Evolutionary conservation across 176 grass and related monocot species (phyloP), one percentile per base, ranked within the genome.

Genomic region (Rhynchospora breviuscula): DNA sequence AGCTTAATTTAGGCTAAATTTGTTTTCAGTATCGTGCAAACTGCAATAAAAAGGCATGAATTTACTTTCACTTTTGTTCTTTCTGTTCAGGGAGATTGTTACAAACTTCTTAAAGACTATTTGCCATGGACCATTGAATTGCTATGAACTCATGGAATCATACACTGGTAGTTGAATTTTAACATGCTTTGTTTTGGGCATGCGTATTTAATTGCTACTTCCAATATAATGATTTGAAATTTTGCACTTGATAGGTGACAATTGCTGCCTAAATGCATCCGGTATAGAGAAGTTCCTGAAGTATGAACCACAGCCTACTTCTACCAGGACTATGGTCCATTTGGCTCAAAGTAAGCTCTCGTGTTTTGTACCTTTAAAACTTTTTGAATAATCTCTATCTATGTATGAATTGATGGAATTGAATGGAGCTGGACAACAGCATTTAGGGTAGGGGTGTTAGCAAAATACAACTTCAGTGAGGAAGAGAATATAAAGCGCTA

Each of bases 261-360:
- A 98, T 60, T 98, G 87, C 80, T 98, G 96, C 85, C 86, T 98
- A 22, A 98, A 95, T 67, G 84, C 63, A n/a, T 95, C 96, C 6
- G 83, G 84, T 2, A 84, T 91, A 7, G 89, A 93, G 56, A 17
- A 83, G 35, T 98, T 95, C 86, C 85, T 98, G 78, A 23, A 95
- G 85, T 93, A 90, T 85, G 96, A 95, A 79, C 96, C 93, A 11
- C 93, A 98, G 76, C 89, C 96, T 21, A 90, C 92, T 1, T 93
- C 96, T 14, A 90, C 89, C 7, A 98, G 89, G 51, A 98, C 89
- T 29, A 86, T 98, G 89, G 82, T 98, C 8, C 96, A 98, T 68
- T 85, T 98, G 64, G 96, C 96, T 59, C 91, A 98, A 62, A 98
- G 95, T 97, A 89, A 87, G 53, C 0, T 52, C 22, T 63, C 22